A percentile compares a stretch with the other conserved stretches of the same genome.
Conservation (phyloP, 345 rosid species). For the Sisymbrium irio region DNA sequence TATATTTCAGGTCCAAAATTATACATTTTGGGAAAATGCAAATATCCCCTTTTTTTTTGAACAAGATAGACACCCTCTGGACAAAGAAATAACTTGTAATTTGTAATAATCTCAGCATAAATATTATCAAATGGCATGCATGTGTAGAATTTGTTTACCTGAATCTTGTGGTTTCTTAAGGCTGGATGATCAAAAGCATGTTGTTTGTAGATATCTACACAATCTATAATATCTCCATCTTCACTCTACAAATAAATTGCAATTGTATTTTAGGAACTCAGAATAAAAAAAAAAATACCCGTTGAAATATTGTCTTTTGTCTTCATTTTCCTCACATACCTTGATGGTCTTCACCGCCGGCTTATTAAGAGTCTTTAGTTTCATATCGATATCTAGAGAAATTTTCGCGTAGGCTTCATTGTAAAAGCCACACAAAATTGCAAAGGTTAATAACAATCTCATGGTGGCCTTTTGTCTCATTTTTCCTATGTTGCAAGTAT, state of each 20-base stretch:
- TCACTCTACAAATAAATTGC: conserved; percentile 34
- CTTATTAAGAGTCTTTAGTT: too few relatives aligned
- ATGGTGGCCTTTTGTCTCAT: background rate
- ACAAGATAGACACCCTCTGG: too few relatives aligned
- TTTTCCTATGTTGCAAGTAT: too few relatives aligned
- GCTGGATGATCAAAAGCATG: conserved; percentile 54
- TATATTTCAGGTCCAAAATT: too few relatives aligned
- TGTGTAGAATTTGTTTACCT: conserved; percentile 30
- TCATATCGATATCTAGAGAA: conserved; percentile 26
- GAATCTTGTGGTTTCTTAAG: conserved; percentile 43
- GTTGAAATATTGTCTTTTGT: background rate
- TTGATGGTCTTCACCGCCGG: conserved; percentile 40
- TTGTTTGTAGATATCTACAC: conserved; percentile 44
- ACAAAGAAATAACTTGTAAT: too few relatives aligned
- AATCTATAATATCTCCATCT: conserved; percentile 58
- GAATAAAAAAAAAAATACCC: background rate
- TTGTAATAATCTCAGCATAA: too few relatives aligned
- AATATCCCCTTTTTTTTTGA: too few relatives aligned
- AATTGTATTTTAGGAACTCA: background rate
- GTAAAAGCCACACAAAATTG: conserved; percentile 8
- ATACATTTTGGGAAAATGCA: too few relatives aligned
- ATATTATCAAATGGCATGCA: background rate
- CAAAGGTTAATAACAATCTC: background rate
- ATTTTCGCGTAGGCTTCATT: background rate
- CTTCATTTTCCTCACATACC: conserved; percentile 9